Conservation (phyloP, 805 yeast species). For the Candida ponderosae region DNA sequence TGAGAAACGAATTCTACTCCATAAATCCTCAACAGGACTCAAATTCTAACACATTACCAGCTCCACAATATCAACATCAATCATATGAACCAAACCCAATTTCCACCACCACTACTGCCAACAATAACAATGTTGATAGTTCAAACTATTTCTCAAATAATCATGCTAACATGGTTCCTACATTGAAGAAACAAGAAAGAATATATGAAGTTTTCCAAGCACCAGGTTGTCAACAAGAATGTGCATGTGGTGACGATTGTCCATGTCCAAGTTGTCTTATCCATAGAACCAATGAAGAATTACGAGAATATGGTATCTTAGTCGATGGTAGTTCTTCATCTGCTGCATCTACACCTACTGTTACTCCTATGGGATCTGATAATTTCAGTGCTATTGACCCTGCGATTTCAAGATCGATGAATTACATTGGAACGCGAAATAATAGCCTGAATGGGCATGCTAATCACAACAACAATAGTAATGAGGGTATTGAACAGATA, state of each 20-base stretch:
- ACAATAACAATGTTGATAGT: background rate
- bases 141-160: no score
- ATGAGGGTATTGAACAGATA: background rate
- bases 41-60: no score
- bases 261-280: slow-evolving; percentile 19
- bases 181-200: background rate
- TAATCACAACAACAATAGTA: no score
- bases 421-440: no score
- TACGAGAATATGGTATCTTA: slow-evolving; percentile 14
- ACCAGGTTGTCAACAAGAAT: slow-evolving; percentile 17
- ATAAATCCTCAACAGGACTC: no score
- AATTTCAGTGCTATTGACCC: background rate
- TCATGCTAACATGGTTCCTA: background rate
- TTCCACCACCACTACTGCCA: no score
- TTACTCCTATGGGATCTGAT: background rate
- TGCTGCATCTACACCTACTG: slow-evolving; percentile 10
- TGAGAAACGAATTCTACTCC: background rate
- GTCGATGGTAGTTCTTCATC: slow-evolving; percentile 9
- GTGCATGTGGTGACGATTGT: slow-evolving; percentile 20
- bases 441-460: no score
- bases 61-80: no score
- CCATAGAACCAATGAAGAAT: slow-evolving; percentile 19
- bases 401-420: background rate
- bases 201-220: slow-evolving; percentile 14
- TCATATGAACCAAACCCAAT: no score